Evolutionary conservation across 2,329 filamentous ascomycete species (phyloP).

Genomic region (Aureobasidium namibiae): DNA sequence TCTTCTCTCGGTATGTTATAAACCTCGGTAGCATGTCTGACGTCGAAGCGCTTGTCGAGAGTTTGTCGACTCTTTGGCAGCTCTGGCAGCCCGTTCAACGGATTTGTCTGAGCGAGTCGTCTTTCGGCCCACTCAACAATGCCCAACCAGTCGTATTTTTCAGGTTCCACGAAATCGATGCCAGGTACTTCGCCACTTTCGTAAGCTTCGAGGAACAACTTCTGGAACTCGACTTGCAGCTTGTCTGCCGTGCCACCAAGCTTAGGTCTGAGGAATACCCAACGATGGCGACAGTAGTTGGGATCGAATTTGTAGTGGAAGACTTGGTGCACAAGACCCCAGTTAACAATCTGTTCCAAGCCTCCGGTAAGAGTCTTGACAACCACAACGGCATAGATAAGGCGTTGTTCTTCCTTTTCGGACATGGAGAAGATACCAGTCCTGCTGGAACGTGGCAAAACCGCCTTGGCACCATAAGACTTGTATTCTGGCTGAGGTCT

Average conservation of each 20-base stretch:
- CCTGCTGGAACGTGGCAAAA: conserved; percentile 5
- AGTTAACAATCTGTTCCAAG: conserved; percentile 30
- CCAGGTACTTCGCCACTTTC: conserved; percentile 51
- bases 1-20: conserved; percentile 45
- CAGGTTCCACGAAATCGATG: conserved; percentile 55
- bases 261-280: conserved; percentile 23
- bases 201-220: conserved; percentile 58
- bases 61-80: conserved; percentile 22
- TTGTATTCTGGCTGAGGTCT: conserved; percentile 7
- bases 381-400: conserved; percentile 26
- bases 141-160: conserved; percentile 59
- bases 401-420: conserved; percentile 19
- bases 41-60: conserved; percentile 38
- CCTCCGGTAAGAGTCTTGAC: conserved; percentile 28
- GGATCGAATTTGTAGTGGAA: conserved; percentile 30
- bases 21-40: conserved; percentile 32
- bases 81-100: conserved; percentile 15
- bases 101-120: neutral
- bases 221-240: conserved; percentile 56
- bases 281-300: conserved; percentile 31
- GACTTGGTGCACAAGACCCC: conserved; percentile 33
- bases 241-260: conserved; percentile 31
- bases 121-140: conserved; percentile 60
- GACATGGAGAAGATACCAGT: conserved; percentile 20
- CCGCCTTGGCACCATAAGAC: neutral